Percentiles rank a stretch among this genome's conserved stretches.
phyloP scores from a whole-genome alignment of 2,329 filamentous ascomycete genomes.

The Stenocarpella maydis region DNA sequence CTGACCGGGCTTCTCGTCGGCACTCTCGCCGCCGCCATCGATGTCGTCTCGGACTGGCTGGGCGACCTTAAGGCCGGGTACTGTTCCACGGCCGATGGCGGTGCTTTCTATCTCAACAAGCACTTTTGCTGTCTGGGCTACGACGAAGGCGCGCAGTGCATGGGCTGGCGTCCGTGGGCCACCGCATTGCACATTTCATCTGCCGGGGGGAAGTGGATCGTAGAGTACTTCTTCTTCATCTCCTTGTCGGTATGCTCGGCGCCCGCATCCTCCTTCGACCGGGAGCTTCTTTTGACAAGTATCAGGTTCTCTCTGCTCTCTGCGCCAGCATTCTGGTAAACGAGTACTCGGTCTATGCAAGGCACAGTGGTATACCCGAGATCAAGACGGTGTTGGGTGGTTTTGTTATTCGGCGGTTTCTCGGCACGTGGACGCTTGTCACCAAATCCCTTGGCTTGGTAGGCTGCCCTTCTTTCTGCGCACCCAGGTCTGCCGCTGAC shows the following conservation, averaged over 20 bases:
- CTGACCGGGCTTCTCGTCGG: slow-evolving; percentile 86
- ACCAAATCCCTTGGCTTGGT: slow-evolving; percentile 91
- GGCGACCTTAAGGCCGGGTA: slow-evolving; percentile 91
- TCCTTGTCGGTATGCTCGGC: slow-evolving; percentile 74
- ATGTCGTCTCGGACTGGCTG: slow-evolving; percentile 91
- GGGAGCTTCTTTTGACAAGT: slow-evolving; percentile 35
- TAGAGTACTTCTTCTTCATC: slow-evolving; percentile 89
- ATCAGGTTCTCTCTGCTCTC: slow-evolving; percentile 77
- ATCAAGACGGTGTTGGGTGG: slow-evolving; percentile 96
- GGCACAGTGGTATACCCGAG: slow-evolving; percentile 95
- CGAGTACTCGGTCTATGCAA: slow-evolving; percentile 86
- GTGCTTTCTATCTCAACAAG: slow-evolving; percentile 89
- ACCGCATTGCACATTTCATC: slow-evolving; percentile 73
- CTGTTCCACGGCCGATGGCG: slow-evolving; percentile 81
- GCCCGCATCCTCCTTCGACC: too few relatives aligned
- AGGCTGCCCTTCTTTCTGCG: slow-evolving; percentile 36
- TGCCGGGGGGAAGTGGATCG: slow-evolving; percentile 75
- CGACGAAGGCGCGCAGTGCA: slow-evolving; percentile 81
- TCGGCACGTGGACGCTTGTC: slow-evolving; percentile 86
- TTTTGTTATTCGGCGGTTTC: slow-evolving; percentile 88
- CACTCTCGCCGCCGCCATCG: slow-evolving; percentile 84
- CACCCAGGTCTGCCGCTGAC: slow-evolving; percentile 18
- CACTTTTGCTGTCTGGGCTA: slow-evolving; percentile 94
- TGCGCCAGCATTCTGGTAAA: slow-evolving; percentile 82
- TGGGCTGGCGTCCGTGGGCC: slow-evolving; percentile 89